Evolutionary conservation across 2,329 filamentous ascomycete species (phyloP), one percentile per base, ranked within the genome.

Genomic region (Paraphoma chrysanthemicola): DNA sequence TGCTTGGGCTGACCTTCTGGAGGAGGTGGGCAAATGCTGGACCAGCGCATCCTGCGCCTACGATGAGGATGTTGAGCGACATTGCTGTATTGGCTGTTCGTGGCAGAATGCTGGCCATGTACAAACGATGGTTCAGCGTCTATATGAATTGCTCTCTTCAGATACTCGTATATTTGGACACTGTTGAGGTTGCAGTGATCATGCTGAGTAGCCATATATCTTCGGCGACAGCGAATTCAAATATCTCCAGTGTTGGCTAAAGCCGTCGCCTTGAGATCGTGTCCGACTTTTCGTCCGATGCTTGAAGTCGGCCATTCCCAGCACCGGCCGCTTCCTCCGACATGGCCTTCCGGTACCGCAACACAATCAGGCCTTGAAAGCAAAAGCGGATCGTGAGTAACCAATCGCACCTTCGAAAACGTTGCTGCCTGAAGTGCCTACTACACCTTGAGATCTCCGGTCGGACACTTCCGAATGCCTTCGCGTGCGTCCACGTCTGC

Each of bases 1-100:
- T 70, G 28, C 72, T 69, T 8, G 72, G 72, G 29, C 76, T 73
- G n/a, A 72, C 58, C 41, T 73, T 73, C 1, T 81, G 73, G 17
- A 87, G 80, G 73, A 81, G 83, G 69, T 79, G 81, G 29, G 83
- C 83, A 9, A 85, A 72, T 9, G 81, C 75, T 17, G 64, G 64
- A 8, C 72, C 72, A 18, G 48, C 59, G 58, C 38, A 72, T 53
- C 71, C 71, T 8, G 67, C 68, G 17, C 72, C 72, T 45, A 60
- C 36, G 18, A 75, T 65, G 48, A 75, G 69, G 48, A 76, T 59
- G 29, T 67, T 67, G 33, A 72, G 60, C 28, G 49, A 23, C 43
- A 30, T 51, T 44, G 38, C 29, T 14, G 12, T 39, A n/a, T 45
- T 45, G 10, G 7, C 12, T 3, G 14, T 8, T 16, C 39, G 39